Evolutionary conservation across 2,329 filamentous ascomycete genomes (phyloP), one percentile per base, ranked within the genome.

Genomic region (Ceratocystis albifundus): DNA sequence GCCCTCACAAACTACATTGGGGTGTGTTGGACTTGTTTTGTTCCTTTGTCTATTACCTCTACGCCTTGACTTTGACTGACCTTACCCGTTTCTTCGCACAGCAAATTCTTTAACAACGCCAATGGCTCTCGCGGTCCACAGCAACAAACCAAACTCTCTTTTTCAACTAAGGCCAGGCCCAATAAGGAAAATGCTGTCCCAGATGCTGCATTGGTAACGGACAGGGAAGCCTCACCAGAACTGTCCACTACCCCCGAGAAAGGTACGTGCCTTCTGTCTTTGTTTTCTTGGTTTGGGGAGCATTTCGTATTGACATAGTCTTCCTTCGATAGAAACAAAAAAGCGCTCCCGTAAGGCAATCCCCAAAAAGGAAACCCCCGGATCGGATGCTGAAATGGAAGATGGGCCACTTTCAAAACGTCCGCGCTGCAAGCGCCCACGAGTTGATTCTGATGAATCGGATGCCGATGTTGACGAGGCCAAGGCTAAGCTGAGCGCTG

Each of bases 31-130:
- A 20, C 55, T 22, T 28, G 41, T 44, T 15, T 5, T 41, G 53
- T 12, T 4, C 22, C n/a, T 3, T 17, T 53, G 3, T 41, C n/a
- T 36, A 55, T 50, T 22, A 41, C 44, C 41, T 32, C 30, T 17
- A 48, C 17, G 36, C n/a, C n/a, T 25, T 22, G 30, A 65, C 22
- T 4, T 55, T 25, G 36, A 15, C n/a, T 46, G 50, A 28, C 28
- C 36, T 67, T 32, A 12, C 44, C 32, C 17, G 17, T 48, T 20
- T 46, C 7, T 15, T n/a, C 7, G 1, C n/a, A 17, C 64, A 97
- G 93, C 69, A 94, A 93, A 74, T 96, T 96, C 78, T 96, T 96
- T 73, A 84, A 84, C 22, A 82, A 84, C 84, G 71, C 86, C 84
- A 4, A 82, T 81, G 70, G 75, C 82, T 0, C 78, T 7, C 50